Conservation (phyloP, 257 asterid genomes). For the Gentiana straminea region DNA sequence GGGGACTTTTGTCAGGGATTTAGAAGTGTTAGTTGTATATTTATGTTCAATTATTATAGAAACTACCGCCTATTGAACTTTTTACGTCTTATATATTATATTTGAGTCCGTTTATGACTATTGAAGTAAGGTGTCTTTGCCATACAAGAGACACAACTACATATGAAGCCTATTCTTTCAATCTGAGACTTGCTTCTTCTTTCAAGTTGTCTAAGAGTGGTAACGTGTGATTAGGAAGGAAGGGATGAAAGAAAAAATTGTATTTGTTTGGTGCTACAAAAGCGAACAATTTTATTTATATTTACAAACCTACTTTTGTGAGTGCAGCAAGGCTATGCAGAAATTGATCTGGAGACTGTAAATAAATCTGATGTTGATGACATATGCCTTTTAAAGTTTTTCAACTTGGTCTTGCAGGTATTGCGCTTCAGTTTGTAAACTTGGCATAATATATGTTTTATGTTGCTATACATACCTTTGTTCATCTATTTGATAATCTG, state of each 20-base stretch:
- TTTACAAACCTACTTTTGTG: background rate
- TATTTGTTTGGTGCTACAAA: background rate
- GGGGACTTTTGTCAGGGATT: no score
- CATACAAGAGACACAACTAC: no score
- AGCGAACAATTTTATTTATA: background rate
- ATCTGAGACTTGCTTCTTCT: background rate
- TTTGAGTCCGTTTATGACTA: no score
- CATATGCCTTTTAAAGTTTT: slow-evolving; percentile 47
- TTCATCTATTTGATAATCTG: slow-evolving; percentile 7
- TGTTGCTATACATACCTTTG: background rate
- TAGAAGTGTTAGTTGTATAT: no score
- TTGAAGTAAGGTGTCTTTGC: no score
- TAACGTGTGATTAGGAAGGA: background rate
- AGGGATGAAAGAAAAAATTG: background rate
- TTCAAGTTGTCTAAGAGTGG: background rate
- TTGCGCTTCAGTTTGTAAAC: slow-evolving; percentile 11
- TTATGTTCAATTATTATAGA: no score
- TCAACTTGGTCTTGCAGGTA: slow-evolving; percentile 70
- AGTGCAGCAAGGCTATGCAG: slow-evolving; percentile 75
- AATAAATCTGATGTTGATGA: slow-evolving; percentile 35
- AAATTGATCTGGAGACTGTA: slow-evolving; percentile 46
- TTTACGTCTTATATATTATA: no score
- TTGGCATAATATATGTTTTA: background rate
- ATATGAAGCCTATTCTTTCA: background rate
- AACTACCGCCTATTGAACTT: no score